These are phyloP conservation scores for Delonix regia DNA, from an alignment of 306 rosid species.

Conservation along the genomic window DNA sequence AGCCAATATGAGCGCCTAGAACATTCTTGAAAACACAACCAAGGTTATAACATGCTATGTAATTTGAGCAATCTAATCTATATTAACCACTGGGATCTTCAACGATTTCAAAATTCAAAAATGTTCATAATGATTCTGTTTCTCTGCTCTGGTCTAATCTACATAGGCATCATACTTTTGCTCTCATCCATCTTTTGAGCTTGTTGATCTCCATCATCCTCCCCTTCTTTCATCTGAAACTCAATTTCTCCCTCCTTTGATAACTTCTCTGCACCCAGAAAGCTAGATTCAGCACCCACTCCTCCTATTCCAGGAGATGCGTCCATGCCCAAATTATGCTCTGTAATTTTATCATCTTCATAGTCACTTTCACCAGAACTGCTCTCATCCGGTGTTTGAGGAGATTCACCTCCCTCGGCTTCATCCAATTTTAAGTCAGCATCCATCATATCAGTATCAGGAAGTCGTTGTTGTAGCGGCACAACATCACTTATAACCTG, in stretches of 20 bases:
- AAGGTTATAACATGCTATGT: not conserved
- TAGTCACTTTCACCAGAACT: constrained; percentile 58
- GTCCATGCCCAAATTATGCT: constrained; percentile 44
- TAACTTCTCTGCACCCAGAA: constrained; percentile 41
- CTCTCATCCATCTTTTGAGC: constrained; percentile 24
- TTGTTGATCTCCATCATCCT: constrained; percentile 28
- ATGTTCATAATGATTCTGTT: not conserved
- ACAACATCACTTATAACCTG: constrained; percentile 69
- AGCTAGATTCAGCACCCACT: constrained; percentile 37
- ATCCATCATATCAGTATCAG: constrained; percentile 50
- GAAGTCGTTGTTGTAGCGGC: constrained; percentile 75
- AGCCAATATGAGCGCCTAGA: not conserved
- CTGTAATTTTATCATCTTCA: constrained; percentile 45
- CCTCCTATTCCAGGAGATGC: constrained; percentile 35
- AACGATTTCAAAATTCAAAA: constrained; percentile 1
- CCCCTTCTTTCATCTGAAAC: constrained; percentile 32
- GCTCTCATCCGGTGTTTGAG: constrained; percentile 54
- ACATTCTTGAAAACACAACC: not conserved
- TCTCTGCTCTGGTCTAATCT: constrained; percentile 23
- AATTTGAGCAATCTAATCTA: not conserved
- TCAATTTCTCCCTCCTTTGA: constrained; percentile 39
- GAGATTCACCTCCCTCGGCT: constrained; percentile 43
- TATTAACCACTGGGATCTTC: not conserved
- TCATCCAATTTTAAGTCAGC: constrained; percentile 54
- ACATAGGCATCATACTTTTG: constrained; percentile 18